phyloP scores from a whole-genome alignment of 1,139 yeast species.

The Geotrichum cucujoidarum region DNA sequence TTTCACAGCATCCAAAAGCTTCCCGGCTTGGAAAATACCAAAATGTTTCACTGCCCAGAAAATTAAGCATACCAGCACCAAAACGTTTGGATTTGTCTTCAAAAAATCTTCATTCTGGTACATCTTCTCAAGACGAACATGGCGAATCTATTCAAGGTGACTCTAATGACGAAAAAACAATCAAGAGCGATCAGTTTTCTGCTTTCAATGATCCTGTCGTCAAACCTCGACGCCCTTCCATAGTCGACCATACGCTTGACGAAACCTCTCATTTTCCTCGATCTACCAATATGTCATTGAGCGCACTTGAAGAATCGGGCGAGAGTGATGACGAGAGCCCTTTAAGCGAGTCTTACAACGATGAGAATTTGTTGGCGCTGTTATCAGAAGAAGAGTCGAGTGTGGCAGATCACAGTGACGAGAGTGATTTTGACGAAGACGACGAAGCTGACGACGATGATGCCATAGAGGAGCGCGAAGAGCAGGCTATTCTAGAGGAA shows the following conservation, averaged over 20 bases:
- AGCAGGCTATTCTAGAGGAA: constrained; percentile 37
- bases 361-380: constrained; percentile 26
- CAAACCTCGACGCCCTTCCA: neutral
- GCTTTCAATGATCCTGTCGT: neutral
- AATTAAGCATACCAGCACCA: constrained; percentile 24
- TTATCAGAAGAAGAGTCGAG: constrained; percentile 25
- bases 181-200: neutral
- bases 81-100: constrained; percentile 27
- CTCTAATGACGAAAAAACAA: neutral
- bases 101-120: constrained; percentile 13
- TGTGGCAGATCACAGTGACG: constrained; percentile 9
- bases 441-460: constrained; percentile 18
- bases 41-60: constrained; percentile 22
- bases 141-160: neutral
- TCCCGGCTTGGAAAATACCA: constrained; percentile 18
- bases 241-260: constrained; percentile 15
- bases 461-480: constrained; percentile 31
- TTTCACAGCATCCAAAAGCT: constrained; percentile 2
- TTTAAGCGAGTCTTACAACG: constrained; percentile 28
- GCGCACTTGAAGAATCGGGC: constrained; percentile 10
- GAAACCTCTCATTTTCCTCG: neutral
- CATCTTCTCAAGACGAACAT: constrained; percentile 18
- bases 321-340: constrained; percentile 19
- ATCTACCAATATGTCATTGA: neutral
- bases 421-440: constrained; percentile 8